Base-by-base conservation (phyloP, 768 basidiomycete genomes). In the Hericium alpestre region DNA sequence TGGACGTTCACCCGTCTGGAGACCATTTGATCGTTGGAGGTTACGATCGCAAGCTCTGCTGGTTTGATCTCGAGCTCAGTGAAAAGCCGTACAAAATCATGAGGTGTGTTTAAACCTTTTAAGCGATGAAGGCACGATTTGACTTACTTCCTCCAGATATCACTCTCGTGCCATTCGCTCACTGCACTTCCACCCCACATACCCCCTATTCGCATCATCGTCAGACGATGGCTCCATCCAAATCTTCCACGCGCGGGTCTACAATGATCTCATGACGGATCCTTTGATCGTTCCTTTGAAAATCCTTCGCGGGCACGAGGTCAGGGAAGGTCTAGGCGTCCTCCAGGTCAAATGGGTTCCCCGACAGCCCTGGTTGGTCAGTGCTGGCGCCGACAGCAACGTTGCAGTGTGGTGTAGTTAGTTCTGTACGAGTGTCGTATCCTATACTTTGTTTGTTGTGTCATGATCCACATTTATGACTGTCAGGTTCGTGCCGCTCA, bases 211-310 rank as follows among this genome's bases (percentile, higher is more conserved):
- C 70, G 93, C 93, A 11, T 94, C 92, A 6, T 90, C 92, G 46
- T 94, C 93, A 22, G 96, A 99, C 70, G 96, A 97, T 70, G 96
- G 96, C 27, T 86, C 91, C 43, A 91, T 98, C 64, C 95, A 98
- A 69, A 76, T 99, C 63, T 98, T 99, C 82, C 96, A 99, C 71
- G 81, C 88, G 37, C 83, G 94, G 59, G 89, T 98, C 48, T 98
- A 90, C 73, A 87, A 82, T 65, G 96, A 99, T 70, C 79, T 97
- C 49, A 88, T 96, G 83, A 94, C 90, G 48, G 95, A 99, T 71
- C 95, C 96, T 37, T 76, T 98, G 58, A 97, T 99, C 64, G 95
- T 99, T 1, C 96, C 96, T 18, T 75, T 99, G 65, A 98, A 98
- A 73, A 95, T 98, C 54, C 77, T 99, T 49, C 78, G 90, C 38